Evolutionary conservation across 2,329 filamentous ascomycete species (phyloP).

Genomic region (Fusarium buxicola): DNA sequence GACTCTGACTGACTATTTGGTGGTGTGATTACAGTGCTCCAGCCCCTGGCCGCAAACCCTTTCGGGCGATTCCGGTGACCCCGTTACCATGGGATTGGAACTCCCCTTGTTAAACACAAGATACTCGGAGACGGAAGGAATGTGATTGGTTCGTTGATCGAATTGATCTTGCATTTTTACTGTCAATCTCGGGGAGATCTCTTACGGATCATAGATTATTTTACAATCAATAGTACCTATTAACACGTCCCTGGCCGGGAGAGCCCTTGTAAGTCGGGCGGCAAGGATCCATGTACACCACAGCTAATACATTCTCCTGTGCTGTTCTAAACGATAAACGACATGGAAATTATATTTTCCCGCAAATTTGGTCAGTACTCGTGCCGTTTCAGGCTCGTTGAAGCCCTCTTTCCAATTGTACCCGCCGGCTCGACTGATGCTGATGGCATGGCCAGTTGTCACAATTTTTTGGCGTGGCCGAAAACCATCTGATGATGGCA

Average conservation of each 20-base stretch:
- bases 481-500: slow-evolving; percentile 29
- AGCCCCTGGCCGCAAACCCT: slow-evolving; percentile 29
- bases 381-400: no score
- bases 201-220: neutral
- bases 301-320: no score
- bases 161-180: neutral
- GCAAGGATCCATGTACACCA: neutral
- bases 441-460: neutral
- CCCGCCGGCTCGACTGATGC: slow-evolving; percentile 3
- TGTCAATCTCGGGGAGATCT: neutral
- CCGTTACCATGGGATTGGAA: slow-evolving; percentile 1
- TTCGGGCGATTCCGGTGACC: slow-evolving; percentile 33
- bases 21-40: slow-evolving; percentile 38
- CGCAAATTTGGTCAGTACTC: no score
- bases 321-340: no score
- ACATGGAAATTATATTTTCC: no score
- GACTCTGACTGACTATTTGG: slow-evolving; percentile 35
- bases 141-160: neutral
- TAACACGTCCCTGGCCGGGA: neutral
- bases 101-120: neutral
- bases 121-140: neutral
- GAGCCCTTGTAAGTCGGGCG: neutral
- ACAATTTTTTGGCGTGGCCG: neutral
- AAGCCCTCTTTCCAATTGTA: neutral
- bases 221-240: neutral